Percentiles rank a stretch among this genome's conserved stretches.
phyloP scores from a whole-genome alignment of 1,284 basidiomycete species.

The Marasmius sp. region DNA sequence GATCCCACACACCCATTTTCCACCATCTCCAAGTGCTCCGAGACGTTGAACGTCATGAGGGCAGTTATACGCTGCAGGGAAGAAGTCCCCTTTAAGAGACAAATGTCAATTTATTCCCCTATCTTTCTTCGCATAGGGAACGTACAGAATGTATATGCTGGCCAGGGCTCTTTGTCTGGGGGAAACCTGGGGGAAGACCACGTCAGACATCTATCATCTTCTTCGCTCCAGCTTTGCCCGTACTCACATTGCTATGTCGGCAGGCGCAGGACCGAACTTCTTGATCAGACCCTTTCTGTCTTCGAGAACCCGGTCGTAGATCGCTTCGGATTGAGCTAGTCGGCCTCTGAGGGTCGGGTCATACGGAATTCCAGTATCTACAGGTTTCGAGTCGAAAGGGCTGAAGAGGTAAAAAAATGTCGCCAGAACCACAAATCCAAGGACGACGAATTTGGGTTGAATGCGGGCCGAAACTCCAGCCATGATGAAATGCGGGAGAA shows the following conservation, averaged over 20 bases:
- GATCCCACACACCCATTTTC: conserved; percentile 68
- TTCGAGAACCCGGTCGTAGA: conserved; percentile 36
- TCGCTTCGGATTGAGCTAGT: conserved; percentile 37
- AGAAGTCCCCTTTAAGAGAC: conserved; percentile 56
- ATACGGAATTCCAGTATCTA: conserved; percentile 1
- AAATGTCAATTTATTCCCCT: neutral
- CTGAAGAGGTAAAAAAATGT: conserved; percentile 44
- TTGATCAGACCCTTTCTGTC: conserved; percentile 39
- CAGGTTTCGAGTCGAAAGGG: conserved; percentile 21
- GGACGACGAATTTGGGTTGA: conserved; percentile 48
- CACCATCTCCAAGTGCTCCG: conserved; percentile 62
- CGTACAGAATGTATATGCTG: conserved; percentile 65
- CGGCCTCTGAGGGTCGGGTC: conserved; percentile 31
- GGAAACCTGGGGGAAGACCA: conserved; percentile 48
- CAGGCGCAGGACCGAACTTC: conserved; percentile 41
- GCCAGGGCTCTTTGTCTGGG: conserved; percentile 58
- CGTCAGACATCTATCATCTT: neutral
- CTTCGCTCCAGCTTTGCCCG: neutral
- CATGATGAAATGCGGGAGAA: too few relatives aligned
- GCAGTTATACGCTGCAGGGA: conserved; percentile 63
- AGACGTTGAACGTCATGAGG: conserved; percentile 62
- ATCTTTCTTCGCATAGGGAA: conserved; percentile 9
- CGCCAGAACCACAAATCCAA: conserved; percentile 37
- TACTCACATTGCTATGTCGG: conserved; percentile 38
- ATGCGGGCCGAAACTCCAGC: conserved; percentile 34